Evolutionary conservation across 1,139 yeast genomes (phyloP), one percentile per base, ranked within the genome.

Genomic region (Suzukiozyma palmioleophila): DNA sequence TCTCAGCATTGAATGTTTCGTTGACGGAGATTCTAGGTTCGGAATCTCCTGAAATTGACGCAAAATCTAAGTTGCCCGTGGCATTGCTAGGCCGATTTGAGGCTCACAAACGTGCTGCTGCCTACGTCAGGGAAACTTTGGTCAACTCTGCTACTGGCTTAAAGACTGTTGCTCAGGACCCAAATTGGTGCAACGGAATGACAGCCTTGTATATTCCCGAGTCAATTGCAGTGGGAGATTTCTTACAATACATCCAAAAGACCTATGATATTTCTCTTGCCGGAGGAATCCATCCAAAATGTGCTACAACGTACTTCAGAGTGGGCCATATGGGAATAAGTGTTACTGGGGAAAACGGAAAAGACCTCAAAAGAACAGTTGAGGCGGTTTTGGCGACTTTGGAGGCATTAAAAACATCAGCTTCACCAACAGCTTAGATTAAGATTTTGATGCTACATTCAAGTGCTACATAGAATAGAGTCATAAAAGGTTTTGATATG

Each of bases 311-410:
- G 18, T 40, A 40, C 25, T 37, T 40, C 22, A 29, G 42, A 27
- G 34, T 40, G 14, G 42, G 37, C 13, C 42, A 40, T 34, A 34
- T 35, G 38, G 42, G 40, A 8, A 25, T 37, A 3, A 35, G 42
- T 22, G 38, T 40, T 8, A 21, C 18, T 34, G 34, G 29, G 9
- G 41, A 33, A 12, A 34, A 37, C 25, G 40, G 37, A 8, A 29
- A 34, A 11, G 40, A 40, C 25, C 18, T 40, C 9, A 29, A 31
- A 4, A 33, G 37, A 35, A 39, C 39, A n/a, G 33, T 32, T 14
- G 32, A 32, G 16, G 39, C 39, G 10, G 24, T 40, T 13, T 25
- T 30, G 32, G 22, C 24, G 27, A 13, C 30, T 15, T 32, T 37
- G 31, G 24, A 13, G 13, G 26, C 37, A 11, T 28, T 35, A 15